phyloP scores from a whole-genome alignment of 164 flowering plant species.

The Vitis labrusca region DNA sequence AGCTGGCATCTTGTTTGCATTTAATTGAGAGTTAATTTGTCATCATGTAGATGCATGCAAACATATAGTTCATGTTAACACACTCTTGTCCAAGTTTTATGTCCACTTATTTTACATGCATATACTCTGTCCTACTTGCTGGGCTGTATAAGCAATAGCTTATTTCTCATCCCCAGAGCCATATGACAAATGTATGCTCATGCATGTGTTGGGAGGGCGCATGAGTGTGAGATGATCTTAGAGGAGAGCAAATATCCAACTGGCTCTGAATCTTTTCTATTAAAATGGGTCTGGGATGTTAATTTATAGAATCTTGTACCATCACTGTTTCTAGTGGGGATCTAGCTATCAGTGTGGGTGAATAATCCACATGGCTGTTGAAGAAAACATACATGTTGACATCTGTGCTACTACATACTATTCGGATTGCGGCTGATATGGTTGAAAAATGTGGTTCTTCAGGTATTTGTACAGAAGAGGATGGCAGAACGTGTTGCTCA shows the following conservation, averaged over 20 bases:
- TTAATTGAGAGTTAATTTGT: neutral
- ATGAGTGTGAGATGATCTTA: no score
- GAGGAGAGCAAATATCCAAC: no score
- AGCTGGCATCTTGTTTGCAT: neutral
- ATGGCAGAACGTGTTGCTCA: conserved; percentile 24
- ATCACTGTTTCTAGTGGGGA: neutral
- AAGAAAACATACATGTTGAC: neutral
- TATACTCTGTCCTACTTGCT: no score
- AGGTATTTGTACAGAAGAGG: conserved; percentile 64
- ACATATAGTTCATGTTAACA: neutral
- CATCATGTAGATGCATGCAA: no score
- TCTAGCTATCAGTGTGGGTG: neutral
- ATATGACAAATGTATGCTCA: no score
- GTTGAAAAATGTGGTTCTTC: conserved; percentile 8
- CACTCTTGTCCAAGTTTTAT: neutral
- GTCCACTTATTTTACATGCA: neutral
- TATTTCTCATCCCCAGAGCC: no score
- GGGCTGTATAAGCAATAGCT: no score
- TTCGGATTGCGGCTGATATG: neutral
- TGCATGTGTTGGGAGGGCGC: no score
- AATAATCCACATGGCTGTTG: neutral
- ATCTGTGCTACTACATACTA: neutral
- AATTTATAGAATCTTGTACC: no score
- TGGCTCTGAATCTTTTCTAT: no score
- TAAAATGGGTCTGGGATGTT: no score